Conservation (phyloP, 2,329 filamentous ascomycete genomes). For the Aureobasidium sp. region DNA sequence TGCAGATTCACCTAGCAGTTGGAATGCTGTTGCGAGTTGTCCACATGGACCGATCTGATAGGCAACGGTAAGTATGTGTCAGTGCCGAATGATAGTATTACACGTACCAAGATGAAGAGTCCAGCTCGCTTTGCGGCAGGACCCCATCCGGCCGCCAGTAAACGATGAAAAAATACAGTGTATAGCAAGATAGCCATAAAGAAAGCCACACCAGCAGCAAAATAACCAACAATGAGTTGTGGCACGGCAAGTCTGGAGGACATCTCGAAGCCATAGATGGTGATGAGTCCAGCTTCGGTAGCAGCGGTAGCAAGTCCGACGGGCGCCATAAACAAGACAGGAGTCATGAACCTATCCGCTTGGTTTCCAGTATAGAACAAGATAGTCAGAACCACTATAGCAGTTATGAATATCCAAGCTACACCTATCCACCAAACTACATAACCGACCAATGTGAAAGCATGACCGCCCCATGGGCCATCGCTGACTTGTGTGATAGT, state of each 20-base stretch:
- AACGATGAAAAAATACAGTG: conserved; percentile 12
- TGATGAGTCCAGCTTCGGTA: conserved; percentile 10
- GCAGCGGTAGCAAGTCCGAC: conserved; percentile 13
- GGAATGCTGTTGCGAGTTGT: conserved; percentile 12
- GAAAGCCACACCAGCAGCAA: conserved; percentile 9
- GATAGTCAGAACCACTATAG: conserved; percentile 11
- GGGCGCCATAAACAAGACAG: conserved; percentile 12
- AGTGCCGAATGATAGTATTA: too few relatives aligned
- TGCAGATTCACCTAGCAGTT: conserved; percentile 10
- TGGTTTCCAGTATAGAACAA: conserved; percentile 12
- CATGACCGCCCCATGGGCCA: conserved; percentile 14
- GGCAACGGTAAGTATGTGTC: not conserved
- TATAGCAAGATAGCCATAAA: conserved; percentile 13
- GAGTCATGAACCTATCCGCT: conserved; percentile 1
- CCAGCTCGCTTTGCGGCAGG: conserved; percentile 6
- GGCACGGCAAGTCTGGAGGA: conserved; percentile 12
- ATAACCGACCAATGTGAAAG: conserved; percentile 15
- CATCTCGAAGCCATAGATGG: conserved; percentile 3
- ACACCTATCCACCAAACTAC: conserved; percentile 17
- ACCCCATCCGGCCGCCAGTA: conserved; percentile 8
- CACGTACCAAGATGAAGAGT: conserved; percentile 3
- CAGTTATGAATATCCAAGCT: conserved; percentile 10
- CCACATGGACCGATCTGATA: conserved; percentile 12
- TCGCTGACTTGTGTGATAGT: conserved; percentile 13
- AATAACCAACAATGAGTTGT: conserved; percentile 12